phyloP scores from a whole-genome alignment of 1,139 yeast species.

The Entelexis sorbosivorans region DNA sequence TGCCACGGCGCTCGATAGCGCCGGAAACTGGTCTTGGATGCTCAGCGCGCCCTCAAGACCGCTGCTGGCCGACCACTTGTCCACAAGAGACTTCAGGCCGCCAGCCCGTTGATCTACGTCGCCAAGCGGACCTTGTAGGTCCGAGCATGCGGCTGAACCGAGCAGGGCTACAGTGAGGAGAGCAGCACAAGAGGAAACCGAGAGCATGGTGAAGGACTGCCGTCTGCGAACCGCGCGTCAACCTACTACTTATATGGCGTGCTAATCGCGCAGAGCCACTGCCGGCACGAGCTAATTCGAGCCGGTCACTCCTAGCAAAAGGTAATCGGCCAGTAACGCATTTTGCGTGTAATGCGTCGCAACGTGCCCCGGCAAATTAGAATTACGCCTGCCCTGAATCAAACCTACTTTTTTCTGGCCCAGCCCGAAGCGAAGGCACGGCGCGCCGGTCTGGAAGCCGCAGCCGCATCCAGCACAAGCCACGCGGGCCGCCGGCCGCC shows the following conservation, averaged over 20 bases:
- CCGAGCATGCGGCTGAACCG: neutral
- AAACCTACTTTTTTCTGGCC: too few species aligned
- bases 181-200: neutral
- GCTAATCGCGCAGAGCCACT: too few species aligned
- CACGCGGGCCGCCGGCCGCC: too few species aligned
- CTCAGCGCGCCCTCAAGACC: constrained; percentile 23
- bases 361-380: too few species aligned
- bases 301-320: neutral
- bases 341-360: too few species aligned
- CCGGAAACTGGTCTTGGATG: constrained; percentile 21
- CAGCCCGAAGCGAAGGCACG: too few species aligned
- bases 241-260: too few species aligned
- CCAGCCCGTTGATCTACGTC: constrained; percentile 6
- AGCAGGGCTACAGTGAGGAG: neutral
- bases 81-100: constrained; percentile 12
- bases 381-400: too few species aligned
- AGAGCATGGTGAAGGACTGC: neutral
- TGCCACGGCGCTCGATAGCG: constrained; percentile 15
- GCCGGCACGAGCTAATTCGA: neutral
- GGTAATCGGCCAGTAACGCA: neutral
- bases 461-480: too few species aligned
- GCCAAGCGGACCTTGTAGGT: neutral
- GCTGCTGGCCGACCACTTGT: constrained; percentile 16
- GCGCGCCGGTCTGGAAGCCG: too few species aligned
- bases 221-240: too few species aligned